phyloP scores from a whole-genome alignment of 2,329 filamentous ascomycete species.

The Fusarium tanahbumbuense region DNA sequence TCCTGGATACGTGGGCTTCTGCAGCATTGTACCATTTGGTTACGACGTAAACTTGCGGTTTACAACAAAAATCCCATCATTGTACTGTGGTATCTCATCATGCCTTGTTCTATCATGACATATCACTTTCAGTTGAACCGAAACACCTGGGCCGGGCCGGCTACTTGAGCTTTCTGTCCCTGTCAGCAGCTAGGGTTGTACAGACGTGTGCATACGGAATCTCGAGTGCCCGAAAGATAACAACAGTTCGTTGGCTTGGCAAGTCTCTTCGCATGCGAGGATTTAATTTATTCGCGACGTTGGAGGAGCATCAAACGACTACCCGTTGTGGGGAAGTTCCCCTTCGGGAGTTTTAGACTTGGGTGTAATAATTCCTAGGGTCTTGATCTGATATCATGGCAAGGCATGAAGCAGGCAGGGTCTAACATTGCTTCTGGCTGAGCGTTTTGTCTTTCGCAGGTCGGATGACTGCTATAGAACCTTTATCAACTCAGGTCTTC shows the following conservation, averaged over 20 bases:
- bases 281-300: conserved; percentile 1
- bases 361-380: not conserved
- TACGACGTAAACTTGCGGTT: not conserved
- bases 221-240: not conserved
- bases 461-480: not conserved
- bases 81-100: conserved; percentile 7
- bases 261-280: not conserved
- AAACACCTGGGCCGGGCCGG: conserved; percentile 17
- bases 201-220: conserved; percentile 4
- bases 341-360: not conserved
- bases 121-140: conserved; percentile 19
- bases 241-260: not conserved
- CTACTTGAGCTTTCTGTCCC: conserved; percentile 2
- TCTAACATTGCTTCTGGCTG: not conserved
- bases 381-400: conserved; percentile 4
- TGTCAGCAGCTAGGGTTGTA: conserved; percentile 9
- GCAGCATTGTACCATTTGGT: not conserved
- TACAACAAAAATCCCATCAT: not conserved
- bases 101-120: conserved; percentile 15
- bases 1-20: conserved; percentile 10
- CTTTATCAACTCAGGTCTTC: not conserved
- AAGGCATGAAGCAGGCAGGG: not conserved
- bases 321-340: not conserved
- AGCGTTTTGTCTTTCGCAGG: conserved; percentile 5
- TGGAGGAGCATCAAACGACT: conserved; percentile 3